Base-by-base conservation (phyloP, 2,329 filamentous ascomycete genomes). In the Exophiala alcalophila region DNA sequence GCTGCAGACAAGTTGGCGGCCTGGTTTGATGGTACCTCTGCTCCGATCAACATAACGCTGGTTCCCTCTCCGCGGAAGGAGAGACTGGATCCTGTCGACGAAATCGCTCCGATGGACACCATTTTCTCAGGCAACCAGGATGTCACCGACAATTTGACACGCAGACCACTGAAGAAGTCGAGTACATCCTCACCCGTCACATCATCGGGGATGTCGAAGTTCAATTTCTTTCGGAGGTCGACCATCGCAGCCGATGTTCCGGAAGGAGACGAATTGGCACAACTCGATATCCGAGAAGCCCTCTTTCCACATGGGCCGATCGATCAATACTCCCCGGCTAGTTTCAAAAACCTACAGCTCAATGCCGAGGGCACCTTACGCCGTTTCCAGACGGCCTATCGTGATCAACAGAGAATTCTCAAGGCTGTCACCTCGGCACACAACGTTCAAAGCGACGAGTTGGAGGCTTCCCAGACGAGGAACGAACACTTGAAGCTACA, bases 401-500 rank as follows among this genome's bases (percentile, higher is more conserved):
- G 72, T 49, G 63, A 71, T 47, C 68, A 74, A 44, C 67, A 66
- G 1, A 67, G 70, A 38, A 66, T 68, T 20, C 62, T 81, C 29
- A 67, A 71, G 26, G 69, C 74, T 47, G 67, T 71, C 3, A 62
- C 71, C 24, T 73, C 72, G 3, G 76, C 80, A 53, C 73, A 77
- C 46, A 73, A 71, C 37, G 73, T 74, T 8, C 74, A 77, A 52
- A 67, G 70, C n/a, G 78, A 81, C 50, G 79, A 82, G 58, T 66
- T 78, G 0, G 76, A 80, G 47, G 78, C 81, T 53, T 71, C 76
- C 10, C 70, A 78, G 23, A 78, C 75, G 26, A 69, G 77, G 5
- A 69, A 74, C 10, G 66, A 70, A 25, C 73, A 80, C 53, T 62
- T 81, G 39, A 81, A 80, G 61, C 67, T 73, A 50, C 79, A 82